Evolutionary conservation across 1,139 yeast genomes (phyloP), one percentile per base, ranked within the genome.

Genomic region (Tardiomyces depauwii): DNA sequence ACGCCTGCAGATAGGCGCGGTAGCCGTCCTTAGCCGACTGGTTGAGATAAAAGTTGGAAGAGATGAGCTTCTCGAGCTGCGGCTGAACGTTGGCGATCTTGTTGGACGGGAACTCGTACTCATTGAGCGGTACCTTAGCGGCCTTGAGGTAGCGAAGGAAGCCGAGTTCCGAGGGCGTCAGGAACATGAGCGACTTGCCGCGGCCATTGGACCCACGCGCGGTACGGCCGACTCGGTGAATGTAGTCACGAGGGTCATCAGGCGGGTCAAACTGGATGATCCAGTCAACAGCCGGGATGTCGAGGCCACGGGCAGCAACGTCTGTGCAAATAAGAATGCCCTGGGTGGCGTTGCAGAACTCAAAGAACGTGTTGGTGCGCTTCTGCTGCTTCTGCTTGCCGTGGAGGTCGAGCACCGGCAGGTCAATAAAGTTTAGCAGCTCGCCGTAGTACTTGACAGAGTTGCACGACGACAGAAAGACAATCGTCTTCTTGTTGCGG

Each of bases 331-430:
- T 76, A 56, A 91, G 69, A 44, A 86, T 86, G 42, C 98, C 98
- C 61, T 82, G 88, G 58, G 83, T 87, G 49, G 98, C 97, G 58
- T 91, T 91, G 72, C 96, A 87, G 68, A 91, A 91, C 68, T 93
- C 98, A 63, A 91, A 89, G 65, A 91, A 91, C 2, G 98, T 91
- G 67, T 91, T 89, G 46, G 98, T 91, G 66, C 98, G 79, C 72
- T 89, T 89, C 66, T 89, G 96, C 70, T 91, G 99, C 67, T 91
- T 93, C 70, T 91, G 98, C 66, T 91, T 91, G 41, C 99, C 99
- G 63, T 91, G 98, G 52, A 91, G 73, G 62, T 88, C 97, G 55
- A 91, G 74, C 13, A 93, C 99, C 33, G 98, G 98, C 57, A 91
- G 74, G 62, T 89, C 97, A 58, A 91, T 91, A 67, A 91, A 91